Percentiles rank a stretch among this genome's conserved stretches.
phyloP scores from a whole-genome alignment of 176 grass and related monocot genomes.

The Triticum urartu region DNA sequence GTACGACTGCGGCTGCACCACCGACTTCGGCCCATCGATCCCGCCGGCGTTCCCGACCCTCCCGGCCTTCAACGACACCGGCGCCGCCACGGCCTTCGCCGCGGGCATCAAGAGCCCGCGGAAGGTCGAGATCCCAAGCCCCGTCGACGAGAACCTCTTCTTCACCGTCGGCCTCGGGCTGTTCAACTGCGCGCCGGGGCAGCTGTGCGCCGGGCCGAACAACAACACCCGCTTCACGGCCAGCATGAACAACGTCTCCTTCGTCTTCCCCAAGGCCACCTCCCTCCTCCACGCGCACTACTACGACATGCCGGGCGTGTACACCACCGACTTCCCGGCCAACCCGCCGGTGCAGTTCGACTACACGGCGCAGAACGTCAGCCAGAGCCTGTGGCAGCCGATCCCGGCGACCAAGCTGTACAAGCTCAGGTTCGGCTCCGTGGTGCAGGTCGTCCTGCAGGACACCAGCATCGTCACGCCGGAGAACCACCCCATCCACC shows the following conservation, averaged over 20 bases:
- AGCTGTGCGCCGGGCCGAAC: conserved; percentile 59
- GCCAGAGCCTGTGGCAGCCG: conserved; percentile 48
- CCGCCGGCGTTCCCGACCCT: conserved; percentile 56
- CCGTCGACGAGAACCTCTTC: conserved; percentile 67
- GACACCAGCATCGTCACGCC: conserved; percentile 67
- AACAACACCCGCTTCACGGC: conserved; percentile 70
- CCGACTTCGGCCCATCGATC: conserved; percentile 21
- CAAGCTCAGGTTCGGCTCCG: conserved; percentile 59
- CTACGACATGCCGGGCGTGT: conserved; percentile 45
- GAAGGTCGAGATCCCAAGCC: conserved; percentile 47
- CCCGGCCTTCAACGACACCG: conserved; percentile 73
- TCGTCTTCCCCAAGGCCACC: conserved; percentile 50
- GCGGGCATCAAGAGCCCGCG: conserved; percentile 50
- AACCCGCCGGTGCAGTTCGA: conserved; percentile 63
- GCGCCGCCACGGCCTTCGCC: conserved; percentile 51
- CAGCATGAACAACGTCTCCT: conserved; percentile 91
- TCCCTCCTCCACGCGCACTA: conserved; percentile 66
- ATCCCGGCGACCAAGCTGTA: conserved; percentile 59
- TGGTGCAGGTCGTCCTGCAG: conserved; percentile 72
- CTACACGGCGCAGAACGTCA: conserved; percentile 65
- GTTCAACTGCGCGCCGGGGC: conserved; percentile 36
- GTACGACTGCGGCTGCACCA: conserved; percentile 74
- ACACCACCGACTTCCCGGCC: conserved; percentile 71
- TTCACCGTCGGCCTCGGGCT: conserved; percentile 73
- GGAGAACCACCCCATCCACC: conserved; percentile 81